These are phyloP conservation scores for Peronospora belbahrii DNA, from an alignment of 352 stramenopile species.

Conservation along the genomic window DNA sequence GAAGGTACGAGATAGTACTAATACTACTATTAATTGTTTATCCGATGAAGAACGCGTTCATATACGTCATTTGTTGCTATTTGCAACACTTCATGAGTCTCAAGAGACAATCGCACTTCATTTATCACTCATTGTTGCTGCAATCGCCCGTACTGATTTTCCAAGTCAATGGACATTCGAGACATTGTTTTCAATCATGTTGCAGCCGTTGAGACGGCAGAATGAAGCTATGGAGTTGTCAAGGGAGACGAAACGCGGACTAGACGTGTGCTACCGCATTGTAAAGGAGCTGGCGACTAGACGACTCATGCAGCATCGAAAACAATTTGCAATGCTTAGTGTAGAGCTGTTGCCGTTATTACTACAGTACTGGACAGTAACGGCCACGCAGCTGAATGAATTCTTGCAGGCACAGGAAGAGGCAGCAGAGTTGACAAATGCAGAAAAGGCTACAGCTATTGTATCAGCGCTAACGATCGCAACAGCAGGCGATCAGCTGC, in stretches of 20 bases:
- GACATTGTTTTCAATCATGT: conserved; percentile 54
- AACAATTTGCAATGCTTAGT: conserved; percentile 67
- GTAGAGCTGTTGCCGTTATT: conserved; percentile 55
- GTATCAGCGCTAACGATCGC: conserved; percentile 6
- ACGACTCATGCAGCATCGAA: conserved; percentile 74
- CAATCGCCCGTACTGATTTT: conserved; percentile 70
- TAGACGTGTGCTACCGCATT: conserved; percentile 61
- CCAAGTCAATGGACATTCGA: conserved; percentile 56
- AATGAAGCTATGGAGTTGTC: conserved; percentile 8
- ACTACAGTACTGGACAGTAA: conserved; percentile 50
- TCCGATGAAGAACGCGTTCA: conserved; percentile 40
- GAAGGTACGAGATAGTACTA: conserved; percentile 26
- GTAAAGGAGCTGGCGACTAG: conserved; percentile 74
- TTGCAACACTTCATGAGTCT: conserved; percentile 61
- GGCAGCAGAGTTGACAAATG: conserved; percentile 1
- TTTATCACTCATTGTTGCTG: conserved; percentile 51
- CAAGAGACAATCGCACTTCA: conserved; percentile 48
- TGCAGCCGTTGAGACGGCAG: conserved; percentile 35
- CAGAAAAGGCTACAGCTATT: conserved; percentile 7
- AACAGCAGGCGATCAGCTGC: conserved; percentile 22
- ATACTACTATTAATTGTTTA: too few relatives aligned
- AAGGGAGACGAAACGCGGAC: conserved; percentile 30
- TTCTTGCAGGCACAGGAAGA: conserved; percentile 24
- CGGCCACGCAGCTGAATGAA: conserved; percentile 25
- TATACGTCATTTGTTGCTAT: conserved; percentile 45